phyloP scores from a whole-genome alignment of 768 basidiomycete species.

The Tulasnella sp. region DNA sequence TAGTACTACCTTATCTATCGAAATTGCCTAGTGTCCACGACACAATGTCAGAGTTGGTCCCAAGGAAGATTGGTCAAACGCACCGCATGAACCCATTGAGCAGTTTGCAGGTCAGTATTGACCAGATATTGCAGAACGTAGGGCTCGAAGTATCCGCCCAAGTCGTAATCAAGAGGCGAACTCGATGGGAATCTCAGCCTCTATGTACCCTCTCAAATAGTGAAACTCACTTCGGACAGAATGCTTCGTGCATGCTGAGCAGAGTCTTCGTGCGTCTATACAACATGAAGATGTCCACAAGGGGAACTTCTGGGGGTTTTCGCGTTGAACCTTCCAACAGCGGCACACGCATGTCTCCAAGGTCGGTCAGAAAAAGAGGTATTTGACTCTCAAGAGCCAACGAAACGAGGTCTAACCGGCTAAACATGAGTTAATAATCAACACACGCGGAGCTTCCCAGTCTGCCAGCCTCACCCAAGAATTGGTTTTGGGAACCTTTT shows the following conservation, averaged over 20 bases:
- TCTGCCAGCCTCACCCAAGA: too few species aligned
- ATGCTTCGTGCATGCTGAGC: constrained; percentile 78
- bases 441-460: too few species aligned
- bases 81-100: constrained; percentile 92
- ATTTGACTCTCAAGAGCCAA: constrained; percentile 69
- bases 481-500: constrained; percentile 86
- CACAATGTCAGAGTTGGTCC: background rate
- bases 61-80: constrained; percentile 43
- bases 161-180: constrained; percentile 58
- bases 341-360: constrained; percentile 70
- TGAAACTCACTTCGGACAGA: constrained; percentile 69
- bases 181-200: constrained; percentile 27
- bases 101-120: constrained; percentile 87
- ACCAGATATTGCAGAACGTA: constrained; percentile 87
- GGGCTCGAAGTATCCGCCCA: constrained; percentile 79
- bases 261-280: constrained; percentile 79
- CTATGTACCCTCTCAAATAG: constrained; percentile 40
- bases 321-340: constrained; percentile 84
- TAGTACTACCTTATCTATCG: constrained; percentile 83
- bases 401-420: constrained; percentile 73
- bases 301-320: constrained; percentile 83
- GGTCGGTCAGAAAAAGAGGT: constrained; percentile 66
- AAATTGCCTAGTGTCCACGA: constrained; percentile 65
- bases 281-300: constrained; percentile 86
- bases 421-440: too few species aligned